Base-by-base conservation (phyloP, 495 filamentous ascomycete species). In the Penicillium fimorum region DNA sequence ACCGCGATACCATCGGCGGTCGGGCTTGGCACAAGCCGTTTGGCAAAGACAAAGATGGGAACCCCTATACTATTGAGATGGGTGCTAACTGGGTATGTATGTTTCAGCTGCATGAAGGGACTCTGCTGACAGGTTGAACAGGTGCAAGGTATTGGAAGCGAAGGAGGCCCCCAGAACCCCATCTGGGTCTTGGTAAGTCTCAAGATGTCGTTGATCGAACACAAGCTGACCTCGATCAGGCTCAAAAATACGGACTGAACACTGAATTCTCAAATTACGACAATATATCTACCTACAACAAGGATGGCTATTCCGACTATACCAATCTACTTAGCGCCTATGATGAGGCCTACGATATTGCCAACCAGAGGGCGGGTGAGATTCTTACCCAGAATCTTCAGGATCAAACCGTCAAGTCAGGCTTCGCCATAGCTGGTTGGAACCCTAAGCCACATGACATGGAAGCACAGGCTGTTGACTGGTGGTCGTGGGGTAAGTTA, bases 41-140 rank as follows among this genome's bases (percentile, higher is more conserved):
- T 64, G 87, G 88, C 7, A 64, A 70, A 40, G 63, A 72, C n/a
- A 47, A 67, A 13, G 56, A 74, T 47, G 81, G 82, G 0, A 75
- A 79, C 1, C 80, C 83, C 4, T 87, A 84, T 67, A 75, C 69
- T 1, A 71, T 89, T n/a, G 86, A 89, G 64, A 70, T 85, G 15
- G 86, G 86, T 10, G 86, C 85, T 9, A 89, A 89, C 56, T 89
- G 86, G 86, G 83, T 77, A 71, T 50, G 58, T 42, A n/a, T 20
- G 29, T 32, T 0, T 38, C 13, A 47, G 18, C 35, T 7, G 22
- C 13, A 24, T 30, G 6, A 1, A 20, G 24, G 29, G 17, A 37
- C 32, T 5, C 45, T 25, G 44, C n/a, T 47, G 29, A 45, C 47
- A 44, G 1, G 45, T 47, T 6, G 3, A 2, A 25, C 37, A 78